These are phyloP conservation scores for Myxozyma sirexii DNA, from an alignment of 805 yeast genomes.

Conservation along the genomic window DNA sequence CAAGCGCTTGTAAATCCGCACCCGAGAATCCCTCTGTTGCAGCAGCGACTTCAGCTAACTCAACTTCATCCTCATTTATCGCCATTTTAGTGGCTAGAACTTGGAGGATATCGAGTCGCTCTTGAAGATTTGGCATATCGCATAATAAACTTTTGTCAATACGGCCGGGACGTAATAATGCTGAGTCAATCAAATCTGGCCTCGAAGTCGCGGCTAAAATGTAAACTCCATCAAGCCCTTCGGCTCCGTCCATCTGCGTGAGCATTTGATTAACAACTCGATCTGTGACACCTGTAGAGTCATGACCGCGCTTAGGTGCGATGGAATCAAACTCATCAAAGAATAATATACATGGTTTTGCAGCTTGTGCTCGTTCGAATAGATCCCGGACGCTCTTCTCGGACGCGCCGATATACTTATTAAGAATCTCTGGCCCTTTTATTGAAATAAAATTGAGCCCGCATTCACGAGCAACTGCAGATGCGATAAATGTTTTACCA, in stretches of 20 bases:
- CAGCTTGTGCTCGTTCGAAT: conserved; percentile 92
- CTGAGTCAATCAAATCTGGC: conserved; percentile 95
- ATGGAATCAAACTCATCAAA: conserved; percentile 97
- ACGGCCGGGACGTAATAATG: conserved; percentile 92
- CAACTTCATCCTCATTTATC: conserved; percentile 45
- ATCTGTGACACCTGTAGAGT: conserved; percentile 96
- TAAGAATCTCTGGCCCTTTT: conserved; percentile 94
- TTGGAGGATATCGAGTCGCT: conserved; percentile 70
- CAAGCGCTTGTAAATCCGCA: conserved; percentile 91
- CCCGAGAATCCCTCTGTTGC: conserved; percentile 81
- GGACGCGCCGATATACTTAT: conserved; percentile 95
- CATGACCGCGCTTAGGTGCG: conserved; percentile 93
- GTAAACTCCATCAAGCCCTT: conserved; percentile 94
- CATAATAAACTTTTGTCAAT: conserved; percentile 90
- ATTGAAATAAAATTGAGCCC: conserved; percentile 93
- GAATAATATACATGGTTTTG: conserved; percentile 88
- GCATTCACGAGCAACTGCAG: conserved; percentile 93
- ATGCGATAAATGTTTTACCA: conserved; percentile 91
- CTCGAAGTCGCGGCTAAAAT: conserved; percentile 95
- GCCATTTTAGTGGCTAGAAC: conserved; percentile 60
- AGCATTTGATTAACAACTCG: conserved; percentile 95
- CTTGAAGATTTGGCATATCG: conserved; percentile 74
- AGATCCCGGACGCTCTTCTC: conserved; percentile 93
- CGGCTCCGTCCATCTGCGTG: conserved; percentile 99
- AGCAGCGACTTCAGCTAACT: conserved; percentile 59